phyloP scores from a whole-genome alignment of 306 rosid genomes.

The Lathyrus sativus region DNA sequence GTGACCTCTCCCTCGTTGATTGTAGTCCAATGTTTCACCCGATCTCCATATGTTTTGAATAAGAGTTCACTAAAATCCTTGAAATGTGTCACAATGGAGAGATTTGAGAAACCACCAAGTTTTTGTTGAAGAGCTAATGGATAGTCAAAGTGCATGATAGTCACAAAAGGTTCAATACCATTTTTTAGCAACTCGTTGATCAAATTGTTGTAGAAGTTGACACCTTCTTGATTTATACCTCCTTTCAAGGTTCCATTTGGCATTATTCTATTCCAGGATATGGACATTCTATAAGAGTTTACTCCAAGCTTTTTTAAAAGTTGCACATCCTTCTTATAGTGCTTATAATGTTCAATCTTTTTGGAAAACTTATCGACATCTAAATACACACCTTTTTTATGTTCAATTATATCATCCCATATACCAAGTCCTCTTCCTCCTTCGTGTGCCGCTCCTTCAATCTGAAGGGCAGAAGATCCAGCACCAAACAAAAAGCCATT shows the following conservation, averaged over 20 bases:
- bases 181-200: too few species aligned
- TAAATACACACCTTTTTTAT: too few species aligned
- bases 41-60: conserved; percentile 49
- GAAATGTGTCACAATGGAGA: too few species aligned
- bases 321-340: conserved; percentile 45
- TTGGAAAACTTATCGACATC: conserved; percentile 16
- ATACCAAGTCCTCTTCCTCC: too few species aligned
- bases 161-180: too few species aligned
- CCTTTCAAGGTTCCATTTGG: conserved; percentile 45
- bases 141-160: too few species aligned
- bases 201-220: conserved; percentile 43
- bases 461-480: too few species aligned
- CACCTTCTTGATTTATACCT: background rate
- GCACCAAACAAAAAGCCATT: too few species aligned
- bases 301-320: conserved; percentile 40
- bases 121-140: conserved; percentile 23
- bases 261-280: conserved; percentile 45
- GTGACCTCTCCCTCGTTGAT: conserved; percentile 42
- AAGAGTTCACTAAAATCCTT: too few species aligned
- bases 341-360: conserved; percentile 35
- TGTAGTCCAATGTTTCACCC: conserved; percentile 54
- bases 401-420: too few species aligned
- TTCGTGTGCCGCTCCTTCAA: too few species aligned
- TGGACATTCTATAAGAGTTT: conserved; percentile 40
- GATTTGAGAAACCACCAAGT: too few species aligned